Base-by-base conservation (phyloP, 306 rosid genomes). In the Vigna hirtella region DNA sequence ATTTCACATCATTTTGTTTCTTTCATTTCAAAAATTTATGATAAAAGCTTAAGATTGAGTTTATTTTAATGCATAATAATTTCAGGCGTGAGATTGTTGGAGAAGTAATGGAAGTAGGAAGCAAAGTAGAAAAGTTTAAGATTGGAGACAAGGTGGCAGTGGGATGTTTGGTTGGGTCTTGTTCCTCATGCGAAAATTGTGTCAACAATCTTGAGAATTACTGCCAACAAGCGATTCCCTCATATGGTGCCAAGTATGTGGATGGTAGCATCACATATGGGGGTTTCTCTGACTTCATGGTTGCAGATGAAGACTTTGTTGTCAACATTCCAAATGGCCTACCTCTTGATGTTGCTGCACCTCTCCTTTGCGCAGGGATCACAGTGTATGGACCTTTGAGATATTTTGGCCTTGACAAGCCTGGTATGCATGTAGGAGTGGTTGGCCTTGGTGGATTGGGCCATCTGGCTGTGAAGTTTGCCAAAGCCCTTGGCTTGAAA, bases 61-160 rank as follows among this genome's bases (percentile, higher is more conserved):
- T 32, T 0, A 16, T 62, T 3, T 17, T 10, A 63, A 34, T 65
- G 14, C n/a, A 4, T n/a, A 7, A 65, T 0, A 0, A 66, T 24
- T 43, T 13, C 74, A 84, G 88, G 51, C 86, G 86, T 20, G 92
- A 88, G 69, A 63, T 84, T 38, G 83, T 51, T 26, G 92, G 92
- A 12, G 50, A 56, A 28, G 90, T 86, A 74, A 86, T 79, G 9
- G 81, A 87, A 47, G 77, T 84, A 8, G 88, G 90, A 61, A 84
- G 83, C 81, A 84, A 73, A 26, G 65, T 58, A 13, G 65, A 58
- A 2, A 58, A 26, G 10, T 58, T 57, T 16, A 52, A 77, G 64
- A 81, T 84, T 30, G 90, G 90, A 40, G 45, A 40, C 45, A 40
- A 40, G 45, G 45, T 40, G 2, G 45, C 45, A 7, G 45, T 40